Percentiles rank a stretch among this genome's conserved stretches.
Conservation (phyloP, 352 stramenopile genomes). For the Plasmopara muralis region DNA sequence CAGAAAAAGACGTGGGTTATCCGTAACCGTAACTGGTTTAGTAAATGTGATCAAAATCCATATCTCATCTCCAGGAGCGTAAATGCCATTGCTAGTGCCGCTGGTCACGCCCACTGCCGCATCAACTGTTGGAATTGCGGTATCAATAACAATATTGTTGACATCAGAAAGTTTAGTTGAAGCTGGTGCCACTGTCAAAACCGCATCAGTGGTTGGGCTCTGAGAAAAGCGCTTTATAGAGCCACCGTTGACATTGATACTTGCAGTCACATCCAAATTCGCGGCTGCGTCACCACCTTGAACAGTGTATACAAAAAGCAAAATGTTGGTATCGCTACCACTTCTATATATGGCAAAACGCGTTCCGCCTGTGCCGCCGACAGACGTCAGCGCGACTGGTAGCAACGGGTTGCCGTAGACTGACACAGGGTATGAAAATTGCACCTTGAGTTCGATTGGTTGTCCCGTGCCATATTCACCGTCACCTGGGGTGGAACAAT, state of each 20-base stretch:
- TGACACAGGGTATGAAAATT: slow-evolving; percentile 54
- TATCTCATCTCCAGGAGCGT: slow-evolving; percentile 62
- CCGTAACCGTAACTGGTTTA: slow-evolving; percentile 57
- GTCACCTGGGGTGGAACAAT: slow-evolving; percentile 38
- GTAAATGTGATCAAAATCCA: slow-evolving; percentile 67
- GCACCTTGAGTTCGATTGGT: slow-evolving; percentile 45
- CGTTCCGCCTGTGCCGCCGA: slow-evolving; percentile 29
- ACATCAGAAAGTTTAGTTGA: slow-evolving; percentile 40
- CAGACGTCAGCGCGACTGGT: slow-evolving; percentile 33
- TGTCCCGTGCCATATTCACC: slow-evolving; percentile 69
- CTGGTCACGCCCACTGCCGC: slow-evolving; percentile 46
- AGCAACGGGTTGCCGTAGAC: slow-evolving; percentile 59
- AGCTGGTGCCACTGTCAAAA: slow-evolving; percentile 37
- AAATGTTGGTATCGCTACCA: slow-evolving; percentile 63
- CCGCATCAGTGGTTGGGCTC: slow-evolving; percentile 51
- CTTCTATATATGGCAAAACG: slow-evolving; percentile 39
- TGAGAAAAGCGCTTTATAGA: slow-evolving; percentile 72
- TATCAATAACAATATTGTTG: slow-evolving; percentile 68
- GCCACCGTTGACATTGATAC: slow-evolving; percentile 51
- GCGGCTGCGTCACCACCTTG: slow-evolving; percentile 44
- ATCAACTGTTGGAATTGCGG: slow-evolving; percentile 47
- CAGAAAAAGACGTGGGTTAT: slow-evolving; percentile 63
- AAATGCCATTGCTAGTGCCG: slow-evolving; percentile 42
- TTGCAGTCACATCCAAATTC: slow-evolving; percentile 43
- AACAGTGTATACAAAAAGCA: slow-evolving; percentile 69